A percentile compares a stretch with the other conserved stretches of the same genome.
Evolutionary conservation across 495 filamentous ascomycete species (phyloP).

Genomic region (Xylaria cubensis): DNA sequence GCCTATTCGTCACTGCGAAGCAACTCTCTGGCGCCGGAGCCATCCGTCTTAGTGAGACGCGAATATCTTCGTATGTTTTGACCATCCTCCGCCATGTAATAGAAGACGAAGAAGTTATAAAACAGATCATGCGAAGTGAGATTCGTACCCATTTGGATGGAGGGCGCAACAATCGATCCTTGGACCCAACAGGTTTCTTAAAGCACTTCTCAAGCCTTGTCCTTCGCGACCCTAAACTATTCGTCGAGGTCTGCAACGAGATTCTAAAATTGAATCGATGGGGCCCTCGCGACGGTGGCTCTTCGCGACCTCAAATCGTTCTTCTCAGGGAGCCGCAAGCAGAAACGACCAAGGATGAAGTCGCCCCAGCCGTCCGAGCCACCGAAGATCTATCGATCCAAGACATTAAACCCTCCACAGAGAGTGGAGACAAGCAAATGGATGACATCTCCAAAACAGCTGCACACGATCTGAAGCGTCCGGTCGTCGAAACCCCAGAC

Average conservation of each 20-base stretch:
- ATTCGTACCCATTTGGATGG: slow-evolving; percentile 73
- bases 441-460: slow-evolving; percentile 65
- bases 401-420: slow-evolving; percentile 61
- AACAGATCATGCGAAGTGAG: slow-evolving; percentile 91
- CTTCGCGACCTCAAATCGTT: slow-evolving; percentile 56
- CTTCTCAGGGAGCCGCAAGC: slow-evolving; percentile 44
- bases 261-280: slow-evolving; percentile 76
- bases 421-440: slow-evolving; percentile 60
- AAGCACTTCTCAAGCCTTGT: slow-evolving; percentile 82
- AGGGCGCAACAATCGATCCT: slow-evolving; percentile 66
- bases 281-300: slow-evolving; percentile 43
- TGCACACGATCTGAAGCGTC: slow-evolving; percentile 72
- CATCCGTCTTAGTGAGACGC: slow-evolving; percentile 73
- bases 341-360: slow-evolving; percentile 46
- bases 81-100: slow-evolving; percentile 89
- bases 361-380: slow-evolving; percentile 55
- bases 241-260: slow-evolving; percentile 90
- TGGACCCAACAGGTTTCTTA: slow-evolving; percentile 75
- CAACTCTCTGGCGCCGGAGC: slow-evolving; percentile 81
- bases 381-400: slow-evolving; percentile 61
- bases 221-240: slow-evolving; percentile 82
- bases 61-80: slow-evolving; percentile 68
- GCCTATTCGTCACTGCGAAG: slow-evolving; percentile 92
- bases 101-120: slow-evolving; percentile 89
- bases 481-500: slow-evolving; percentile 89